Evolutionary conservation across 371 early-diverging fungal genomes (phyloP), one percentile per base, ranked within the genome.

Genomic region (Actinomortierella ambigua): DNA sequence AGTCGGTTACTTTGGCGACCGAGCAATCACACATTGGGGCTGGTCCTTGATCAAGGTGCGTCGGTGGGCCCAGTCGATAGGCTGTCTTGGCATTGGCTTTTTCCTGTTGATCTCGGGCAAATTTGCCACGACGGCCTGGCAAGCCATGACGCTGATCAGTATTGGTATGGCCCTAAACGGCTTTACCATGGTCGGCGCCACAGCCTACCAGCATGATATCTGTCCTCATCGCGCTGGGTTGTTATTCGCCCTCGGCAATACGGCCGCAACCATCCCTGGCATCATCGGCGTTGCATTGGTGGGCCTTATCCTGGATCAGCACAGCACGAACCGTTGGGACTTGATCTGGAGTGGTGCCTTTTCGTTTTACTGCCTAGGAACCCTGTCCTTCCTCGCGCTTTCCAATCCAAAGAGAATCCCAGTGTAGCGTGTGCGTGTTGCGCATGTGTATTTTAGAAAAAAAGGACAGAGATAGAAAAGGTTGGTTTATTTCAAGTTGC

Each of bases 181-280:
- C 2, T 63, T 77, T 58, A 65, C 75, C 2, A 52, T 75, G 60
- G 63, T 61, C 26, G 77, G 77, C 1, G 61, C 69, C 2, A 57
- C 68, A n/a, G 69, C 66, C 13, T 77, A 75, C 8, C 75, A 68
- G 66, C 76, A 67, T 24, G 77, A 77, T 43, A 69, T 77, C 41
- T 69, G 70, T 41, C 76, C 78, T 0, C 60, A 63, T 40, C 59
- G 75, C 44, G 76, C 76, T 15, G 78, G 78, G 11, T 59, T 69
- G 42, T 69, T 77, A 29, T 77, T 69, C 24, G 64, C 69, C 22
- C 76, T 77, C 24, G 75, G 75, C 11, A 77, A 75, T 49, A 69
- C 76, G 11, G 64, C 70, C 17, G 78, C 62, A 1, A 66, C 69
- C 2, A 61, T 75, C 17, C 76, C 78, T 14, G 78, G 61, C 8